A percentile compares a stretch with the other conserved stretches of the same genome.
Conservation (phyloP, 495 filamentous ascomycete genomes). For the Talaromyces nanjingensis region DNA sequence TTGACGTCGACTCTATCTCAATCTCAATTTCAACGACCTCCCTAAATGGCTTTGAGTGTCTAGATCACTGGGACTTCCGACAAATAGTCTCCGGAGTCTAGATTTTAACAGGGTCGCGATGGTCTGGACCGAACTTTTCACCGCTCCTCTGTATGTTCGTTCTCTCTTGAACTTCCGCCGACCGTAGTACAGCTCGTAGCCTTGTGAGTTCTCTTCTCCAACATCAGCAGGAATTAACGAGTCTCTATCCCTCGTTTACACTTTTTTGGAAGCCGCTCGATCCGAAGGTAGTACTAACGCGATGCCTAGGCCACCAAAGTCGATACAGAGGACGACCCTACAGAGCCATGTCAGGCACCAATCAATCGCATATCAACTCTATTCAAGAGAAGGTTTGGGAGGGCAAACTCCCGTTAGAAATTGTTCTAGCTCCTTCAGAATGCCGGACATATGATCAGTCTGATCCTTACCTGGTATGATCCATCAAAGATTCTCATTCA, state of each 20-base stretch:
- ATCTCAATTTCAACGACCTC: neutral
- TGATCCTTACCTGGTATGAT: slow-evolving; percentile 46
- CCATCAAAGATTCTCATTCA: neutral
- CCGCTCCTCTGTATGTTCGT: neutral
- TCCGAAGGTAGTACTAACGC: neutral
- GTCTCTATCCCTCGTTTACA: neutral
- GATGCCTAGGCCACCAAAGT: neutral
- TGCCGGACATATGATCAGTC: slow-evolving; percentile 47
- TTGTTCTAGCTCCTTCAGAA: slow-evolving; percentile 45
- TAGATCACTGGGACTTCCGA: neutral
- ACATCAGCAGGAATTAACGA: neutral
- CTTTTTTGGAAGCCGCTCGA: neutral
- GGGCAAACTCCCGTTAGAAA: slow-evolving; percentile 44
- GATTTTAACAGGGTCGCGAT: neutral
- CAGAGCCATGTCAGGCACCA: slow-evolving; percentile 5
- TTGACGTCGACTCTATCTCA: neutral
- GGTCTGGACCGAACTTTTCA: neutral
- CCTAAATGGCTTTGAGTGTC: neutral
- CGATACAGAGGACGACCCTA: neutral
- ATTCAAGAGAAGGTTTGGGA: slow-evolving; percentile 46
- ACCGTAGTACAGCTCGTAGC: neutral
- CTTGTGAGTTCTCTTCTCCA: neutral
- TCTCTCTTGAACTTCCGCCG: neutral
- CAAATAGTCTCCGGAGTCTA: neutral
- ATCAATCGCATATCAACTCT: slow-evolving; percentile 13